phyloP scores from a whole-genome alignment of 768 basidiomycete genomes.

The Wakefieldia striispora region DNA sequence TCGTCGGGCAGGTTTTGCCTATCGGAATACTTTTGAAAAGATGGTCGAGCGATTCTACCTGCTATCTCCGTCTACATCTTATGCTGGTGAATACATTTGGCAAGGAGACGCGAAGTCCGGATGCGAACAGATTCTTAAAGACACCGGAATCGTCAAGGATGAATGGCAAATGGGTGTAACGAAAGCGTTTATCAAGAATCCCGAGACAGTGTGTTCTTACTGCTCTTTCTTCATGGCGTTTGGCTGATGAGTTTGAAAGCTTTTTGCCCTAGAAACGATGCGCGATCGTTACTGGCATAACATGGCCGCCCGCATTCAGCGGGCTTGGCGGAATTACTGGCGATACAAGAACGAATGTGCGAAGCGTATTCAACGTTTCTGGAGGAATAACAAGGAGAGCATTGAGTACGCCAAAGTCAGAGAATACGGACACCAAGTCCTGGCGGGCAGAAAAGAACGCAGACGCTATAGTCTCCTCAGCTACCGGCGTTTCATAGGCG shows the following conservation, averaged over 20 bases:
- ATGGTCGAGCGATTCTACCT: constrained; percentile 99
- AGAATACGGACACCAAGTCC: constrained; percentile 93
- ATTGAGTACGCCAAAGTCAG: constrained; percentile 86
- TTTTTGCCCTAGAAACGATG: constrained; percentile 98
- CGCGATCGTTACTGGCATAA: constrained; percentile 99
- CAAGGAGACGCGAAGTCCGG: constrained; percentile 85
- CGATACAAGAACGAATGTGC: constrained; percentile 96
- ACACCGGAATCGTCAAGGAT: constrained; percentile 93
- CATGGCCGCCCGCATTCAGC: constrained; percentile 96
- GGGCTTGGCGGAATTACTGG: constrained; percentile 94
- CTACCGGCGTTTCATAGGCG: constrained; percentile 92
- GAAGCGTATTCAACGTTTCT: constrained; percentile 92
- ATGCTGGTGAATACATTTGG: constrained; percentile 99
- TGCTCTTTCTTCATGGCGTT: background rate
- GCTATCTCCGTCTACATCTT: constrained; percentile 91
- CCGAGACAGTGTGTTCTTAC: constrained; percentile 74
- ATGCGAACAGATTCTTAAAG: constrained; percentile 88
- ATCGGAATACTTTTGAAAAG: constrained; percentile 97
- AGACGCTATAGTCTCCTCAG: constrained; percentile 91
- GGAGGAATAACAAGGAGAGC: constrained; percentile 96
- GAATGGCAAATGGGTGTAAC: constrained; percentile 99
- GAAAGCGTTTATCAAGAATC: constrained; percentile 99
- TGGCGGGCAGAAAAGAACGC: constrained; percentile 90
- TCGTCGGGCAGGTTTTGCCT: constrained; percentile 95
- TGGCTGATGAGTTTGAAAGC: constrained; percentile 41